Conservation (phyloP, 257 asterid genomes). For the Lycium barbarum region DNA sequence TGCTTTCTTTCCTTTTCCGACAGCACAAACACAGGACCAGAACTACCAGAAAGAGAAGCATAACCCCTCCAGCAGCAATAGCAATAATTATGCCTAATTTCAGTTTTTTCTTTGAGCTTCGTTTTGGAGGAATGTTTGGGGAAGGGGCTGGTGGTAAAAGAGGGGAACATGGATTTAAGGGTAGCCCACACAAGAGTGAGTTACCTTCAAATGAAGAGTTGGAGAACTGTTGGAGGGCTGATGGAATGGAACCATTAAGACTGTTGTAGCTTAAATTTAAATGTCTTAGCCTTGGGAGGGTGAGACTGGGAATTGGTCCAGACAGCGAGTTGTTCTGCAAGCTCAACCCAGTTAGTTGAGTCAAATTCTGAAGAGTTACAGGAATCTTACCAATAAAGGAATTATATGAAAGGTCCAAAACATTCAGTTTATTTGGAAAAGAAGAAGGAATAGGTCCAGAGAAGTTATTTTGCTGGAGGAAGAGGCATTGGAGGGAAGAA, state of each 20-base stretch:
- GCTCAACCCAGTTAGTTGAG: constrained; percentile 60
- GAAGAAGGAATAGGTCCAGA: constrained; percentile 58
- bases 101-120: constrained; percentile 51
- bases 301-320: constrained; percentile 64
- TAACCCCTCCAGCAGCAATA: constrained; percentile 80
- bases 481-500: constrained; percentile 59
- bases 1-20: constrained; percentile 54
- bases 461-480: constrained; percentile 63
- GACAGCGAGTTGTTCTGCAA: constrained; percentile 77
- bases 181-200: constrained; percentile 63
- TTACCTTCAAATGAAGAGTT: constrained; percentile 75
- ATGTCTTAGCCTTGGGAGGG: constrained; percentile 51
- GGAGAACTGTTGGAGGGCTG: constrained; percentile 58
- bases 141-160: constrained; percentile 58
- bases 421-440: constrained; percentile 45
- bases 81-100: constrained; percentile 70
- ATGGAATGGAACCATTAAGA: constrained; percentile 72
- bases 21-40: constrained; percentile 58
- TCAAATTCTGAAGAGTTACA: constrained; percentile 47
- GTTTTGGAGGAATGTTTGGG: constrained; percentile 33
- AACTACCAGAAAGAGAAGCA: constrained; percentile 56
- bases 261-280: constrained; percentile 69
- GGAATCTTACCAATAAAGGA: constrained; percentile 63
- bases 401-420: constrained; percentile 66
- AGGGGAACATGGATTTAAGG: constrained; percentile 60